Base-by-base conservation (phyloP, 192 early-diverging fungal genomes). In the Phycomyces nitens region DNA sequence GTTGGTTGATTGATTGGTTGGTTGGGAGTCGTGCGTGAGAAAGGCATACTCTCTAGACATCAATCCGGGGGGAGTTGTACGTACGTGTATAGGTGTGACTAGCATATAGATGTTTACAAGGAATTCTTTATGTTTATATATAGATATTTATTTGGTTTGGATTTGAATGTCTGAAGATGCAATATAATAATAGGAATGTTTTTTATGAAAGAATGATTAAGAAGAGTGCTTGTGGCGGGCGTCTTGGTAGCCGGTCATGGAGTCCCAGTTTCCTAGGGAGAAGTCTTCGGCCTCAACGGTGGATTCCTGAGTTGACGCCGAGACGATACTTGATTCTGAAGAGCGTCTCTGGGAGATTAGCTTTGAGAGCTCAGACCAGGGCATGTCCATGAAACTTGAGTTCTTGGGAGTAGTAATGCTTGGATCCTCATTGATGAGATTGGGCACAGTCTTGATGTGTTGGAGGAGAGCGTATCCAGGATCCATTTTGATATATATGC, bases 361-460 rank as follows among this genome's bases (percentile, higher is more conserved):
- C 39, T 66, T 69, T 24, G 73, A 75, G 64, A 75, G 65, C 26
- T 69, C 64, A 38, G 67, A 62, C 73, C 73, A 75, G 4, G 73
- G 73, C 59, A 70, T 50, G 34, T 75, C 73, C 68, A 75, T 70
- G 38, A 75, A 75, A 12, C 60, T 62, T 29, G 73, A 65, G 27
- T 69, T 75, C 41, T 75, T 69, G 42, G 73, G 73, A 24, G 73
- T 75, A 39, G 39, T 63, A 34, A 70, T 70, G 12, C 62, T 47
- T 44, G 73, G 73, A 43, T 75, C 73, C 53, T 75, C 73, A 41
- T 69, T 70, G 24, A 75, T 69, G 23, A 75, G 52, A 53, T 75
- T 75, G 23, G 73, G 73, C 39, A 75, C 51, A 22, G 62, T 69
- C 68, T 75, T 75, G 60, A 75, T 64, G 38, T 75, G 68, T 58